Percentiles rank a stretch among this genome's conserved stretches.
Conservation (phyloP, 2,329 filamentous ascomycete genomes). For the Chrysoporthe puriensis region DNA sequence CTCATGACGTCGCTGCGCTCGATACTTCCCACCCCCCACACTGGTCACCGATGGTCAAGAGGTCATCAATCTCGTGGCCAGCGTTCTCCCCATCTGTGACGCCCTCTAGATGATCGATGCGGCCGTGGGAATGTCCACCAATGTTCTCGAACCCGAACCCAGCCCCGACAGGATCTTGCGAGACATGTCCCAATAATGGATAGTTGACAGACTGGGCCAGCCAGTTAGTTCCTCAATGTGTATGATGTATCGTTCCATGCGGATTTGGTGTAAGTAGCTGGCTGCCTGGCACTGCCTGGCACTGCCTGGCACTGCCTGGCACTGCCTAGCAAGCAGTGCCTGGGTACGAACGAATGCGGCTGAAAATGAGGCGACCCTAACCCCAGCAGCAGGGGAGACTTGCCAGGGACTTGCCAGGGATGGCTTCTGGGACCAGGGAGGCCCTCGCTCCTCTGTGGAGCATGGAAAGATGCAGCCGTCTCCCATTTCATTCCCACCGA, state of each 20-base stretch:
- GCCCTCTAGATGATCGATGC: not conserved
- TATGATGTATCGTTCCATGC: too few relatives aligned
- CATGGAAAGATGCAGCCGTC: not conserved
- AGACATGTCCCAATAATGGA: too few relatives aligned
- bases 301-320: too few relatives aligned
- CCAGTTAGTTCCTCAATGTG: too few relatives aligned
- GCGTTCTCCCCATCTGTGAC: not conserved
- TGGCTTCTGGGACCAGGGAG: not conserved
- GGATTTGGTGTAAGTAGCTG: too few relatives aligned
- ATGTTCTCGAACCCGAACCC: not conserved
- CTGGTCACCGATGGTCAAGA: not conserved
- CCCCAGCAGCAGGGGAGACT: not conserved
- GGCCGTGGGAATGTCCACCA: not conserved
- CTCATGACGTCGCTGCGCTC: not conserved
- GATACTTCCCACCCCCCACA: not conserved
- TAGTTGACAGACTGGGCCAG: too few relatives aligned
- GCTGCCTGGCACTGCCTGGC: too few relatives aligned
- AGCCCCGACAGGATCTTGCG: too few relatives aligned
- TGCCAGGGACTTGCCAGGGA: not conserved
- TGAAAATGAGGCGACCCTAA: not conserved
- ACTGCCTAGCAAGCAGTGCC: too few relatives aligned
- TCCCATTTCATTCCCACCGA: not conserved
- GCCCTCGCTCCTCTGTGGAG: not conserved
- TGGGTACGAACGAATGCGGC: not conserved
- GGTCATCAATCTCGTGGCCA: not conserved